Conservation (phyloP, 345 rosid genomes). For the Gossypium raimondii region DNA sequence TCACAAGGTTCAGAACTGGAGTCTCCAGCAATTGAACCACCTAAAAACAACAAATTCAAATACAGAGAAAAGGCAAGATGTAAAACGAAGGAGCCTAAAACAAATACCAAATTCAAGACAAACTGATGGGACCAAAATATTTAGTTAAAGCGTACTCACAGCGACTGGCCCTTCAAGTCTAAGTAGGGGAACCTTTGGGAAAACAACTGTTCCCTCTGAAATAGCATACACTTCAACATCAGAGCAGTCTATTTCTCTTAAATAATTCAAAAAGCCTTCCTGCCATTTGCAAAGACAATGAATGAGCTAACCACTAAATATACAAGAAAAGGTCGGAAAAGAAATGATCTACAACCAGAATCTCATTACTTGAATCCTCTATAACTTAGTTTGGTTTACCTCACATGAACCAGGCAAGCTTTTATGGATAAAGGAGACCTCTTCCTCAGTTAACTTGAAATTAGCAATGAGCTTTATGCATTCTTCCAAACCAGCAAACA, state of each 20-base stretch:
- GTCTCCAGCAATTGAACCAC: conserved; percentile 95
- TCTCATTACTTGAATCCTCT: neutral
- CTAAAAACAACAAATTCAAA: conserved; percentile 30
- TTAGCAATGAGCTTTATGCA: conserved; percentile 83
- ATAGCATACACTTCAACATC: conserved; percentile 83
- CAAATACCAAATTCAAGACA: neutral
- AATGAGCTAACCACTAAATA: conserved; percentile 13
- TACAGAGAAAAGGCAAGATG: neutral
- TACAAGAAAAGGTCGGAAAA: conserved; percentile 1
- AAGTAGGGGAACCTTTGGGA: conserved; percentile 87
- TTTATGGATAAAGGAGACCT: conserved; percentile 58
- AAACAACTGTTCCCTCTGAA: conserved; percentile 84
- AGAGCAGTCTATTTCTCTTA: conserved; percentile 79
- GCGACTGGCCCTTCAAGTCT: conserved; percentile 93
- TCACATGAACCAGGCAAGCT: conserved; percentile 70
- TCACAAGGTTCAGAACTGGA: conserved; percentile 78
- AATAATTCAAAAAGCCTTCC: conserved; percentile 81
- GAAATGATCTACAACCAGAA: neutral
- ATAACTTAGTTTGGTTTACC: conserved; percentile 34
- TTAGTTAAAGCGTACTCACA: conserved; percentile 48
- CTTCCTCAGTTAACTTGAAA: conserved; percentile 70
- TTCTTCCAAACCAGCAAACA: conserved; percentile 96
- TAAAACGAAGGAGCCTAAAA: neutral
- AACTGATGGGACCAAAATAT: neutral
- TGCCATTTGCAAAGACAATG: conserved; percentile 22